Evolutionary conservation across 805 yeast genomes (phyloP), one percentile per base, ranked within the genome.

Genomic region (Candida krabiensis): DNA sequence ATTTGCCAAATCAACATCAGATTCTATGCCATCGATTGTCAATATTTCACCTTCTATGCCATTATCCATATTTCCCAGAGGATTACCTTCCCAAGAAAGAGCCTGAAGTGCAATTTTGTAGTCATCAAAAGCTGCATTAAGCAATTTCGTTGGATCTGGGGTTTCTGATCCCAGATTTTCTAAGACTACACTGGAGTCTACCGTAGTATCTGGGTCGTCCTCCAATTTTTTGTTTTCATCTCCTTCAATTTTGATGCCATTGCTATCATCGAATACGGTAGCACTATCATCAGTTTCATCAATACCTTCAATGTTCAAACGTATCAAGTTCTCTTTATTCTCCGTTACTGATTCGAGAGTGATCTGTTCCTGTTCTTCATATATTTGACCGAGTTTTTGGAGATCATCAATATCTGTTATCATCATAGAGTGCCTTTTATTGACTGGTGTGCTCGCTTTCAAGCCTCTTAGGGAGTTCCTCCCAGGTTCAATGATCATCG

Each of bases 121-220:
- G 28, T 55, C 56, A 26, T 52, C 53, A 32, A 53, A 55, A 5
- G 60, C 60, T 15, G 45, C 41, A 17, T 40, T 42, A 4, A 55
- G 33, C 9, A 55, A 33, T 24, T 43, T 44, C 11, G 50, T 37
- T 4, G 56, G 46, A 28, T 52, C 52, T 8, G 46, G 32, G 2
- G 43, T 16, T 7, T 49, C 53, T 9, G 35, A 18, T 14, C 51
- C 46, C 24, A 50, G 31, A 14, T 31, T 40, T 2, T 40, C 43
- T 28, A 49, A 27, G 12, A 49, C 43, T 9, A 43, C 37, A 15
- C 36, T 37, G 11, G 56, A 52, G 26, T 52, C 54, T 2, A 49
- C 16, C 8, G 57, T 42, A 13, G 40, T 25, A 35, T 52, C 40
- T 11, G 37, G 35, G 9, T 45, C 43, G 5, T 25, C 18, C 23